phyloP scores from a whole-genome alignment of 2,329 filamentous ascomycete genomes.

The Davidsoniella neocaledoniae region DNA sequence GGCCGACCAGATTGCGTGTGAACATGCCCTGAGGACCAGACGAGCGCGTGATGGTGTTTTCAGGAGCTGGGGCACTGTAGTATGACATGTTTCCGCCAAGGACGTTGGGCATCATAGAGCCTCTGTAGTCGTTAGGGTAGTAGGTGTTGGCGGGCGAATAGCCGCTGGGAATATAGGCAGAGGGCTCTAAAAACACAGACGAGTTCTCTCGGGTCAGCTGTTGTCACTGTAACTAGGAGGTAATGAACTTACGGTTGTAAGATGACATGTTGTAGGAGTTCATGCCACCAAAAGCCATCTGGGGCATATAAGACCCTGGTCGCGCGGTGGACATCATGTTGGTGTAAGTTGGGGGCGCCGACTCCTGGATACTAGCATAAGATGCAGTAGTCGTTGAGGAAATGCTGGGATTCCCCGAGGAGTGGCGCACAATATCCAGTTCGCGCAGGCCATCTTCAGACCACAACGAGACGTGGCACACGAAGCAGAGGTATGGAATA shows the following conservation, averaged over 20 bases:
- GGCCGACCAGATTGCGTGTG: slow-evolving; percentile 87
- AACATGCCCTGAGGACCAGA: slow-evolving; percentile 65
- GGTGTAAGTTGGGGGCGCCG: slow-evolving; percentile 18
- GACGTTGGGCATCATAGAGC: slow-evolving; percentile 9
- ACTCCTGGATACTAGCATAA: slow-evolving; percentile 16
- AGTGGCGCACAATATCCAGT: slow-evolving; percentile 48
- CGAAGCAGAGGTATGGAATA: slow-evolving; percentile 33
- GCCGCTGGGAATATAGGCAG: slow-evolving; percentile 18
- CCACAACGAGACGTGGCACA: slow-evolving; percentile 51
- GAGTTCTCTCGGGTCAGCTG: not conserved
- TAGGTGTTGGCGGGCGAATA: slow-evolving; percentile 16
- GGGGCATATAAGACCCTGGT: slow-evolving; percentile 18
- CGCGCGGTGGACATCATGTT: slow-evolving; percentile 23
- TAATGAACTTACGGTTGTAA: slow-evolving; percentile 18
- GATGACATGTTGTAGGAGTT: slow-evolving; percentile 16
- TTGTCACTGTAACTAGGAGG: not conserved
- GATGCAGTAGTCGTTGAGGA: slow-evolving; percentile 52
- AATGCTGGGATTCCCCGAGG: slow-evolving; percentile 56
- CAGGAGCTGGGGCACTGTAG: slow-evolving; percentile 17
- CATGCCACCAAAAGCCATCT: slow-evolving; percentile 14
- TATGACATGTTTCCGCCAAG: slow-evolving; percentile 5
- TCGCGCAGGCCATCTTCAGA: slow-evolving; percentile 47
- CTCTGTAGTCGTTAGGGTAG: slow-evolving; percentile 16
- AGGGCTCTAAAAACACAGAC: not conserved
- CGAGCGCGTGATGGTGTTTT: slow-evolving; percentile 19